phyloP scores from a whole-genome alignment of 306 rosid species.

The Ormosia semicastrata region DNA sequence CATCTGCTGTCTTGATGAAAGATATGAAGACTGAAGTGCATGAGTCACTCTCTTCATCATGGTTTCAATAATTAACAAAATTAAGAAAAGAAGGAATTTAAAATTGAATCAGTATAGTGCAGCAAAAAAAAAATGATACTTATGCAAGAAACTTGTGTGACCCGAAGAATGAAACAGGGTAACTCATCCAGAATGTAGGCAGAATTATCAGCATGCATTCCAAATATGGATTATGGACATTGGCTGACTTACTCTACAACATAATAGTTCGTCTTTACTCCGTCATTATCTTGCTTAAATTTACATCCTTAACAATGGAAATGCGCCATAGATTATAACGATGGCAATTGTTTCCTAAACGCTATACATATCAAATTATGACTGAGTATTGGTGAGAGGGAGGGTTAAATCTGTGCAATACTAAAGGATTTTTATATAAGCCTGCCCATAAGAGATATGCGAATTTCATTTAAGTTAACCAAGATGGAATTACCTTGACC shows the following conservation, averaged over 20 bases:
- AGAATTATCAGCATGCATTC: not conserved
- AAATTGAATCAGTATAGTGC: not conserved
- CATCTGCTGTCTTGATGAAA: not conserved
- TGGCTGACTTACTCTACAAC: not conserved
- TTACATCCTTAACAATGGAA: not conserved
- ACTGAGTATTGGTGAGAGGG: not conserved
- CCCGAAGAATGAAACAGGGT: not conserved
- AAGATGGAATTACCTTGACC: constrained; percentile 59
- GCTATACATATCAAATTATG: not conserved
- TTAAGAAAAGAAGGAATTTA: not conserved
- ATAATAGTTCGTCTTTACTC: not conserved
- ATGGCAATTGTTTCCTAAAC: not conserved
- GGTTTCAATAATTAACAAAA: not conserved
- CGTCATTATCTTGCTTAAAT: not conserved
- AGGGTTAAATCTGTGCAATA: not conserved
- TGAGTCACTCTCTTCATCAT: not conserved
- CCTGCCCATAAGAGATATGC: not conserved
- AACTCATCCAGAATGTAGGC: not conserved
- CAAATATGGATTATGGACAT: not conserved
- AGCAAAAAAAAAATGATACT: not conserved
- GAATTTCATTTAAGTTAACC: not conserved
- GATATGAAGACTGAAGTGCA: not conserved
- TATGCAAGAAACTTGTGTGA: not conserved
- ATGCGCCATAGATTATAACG: too few relatives aligned
- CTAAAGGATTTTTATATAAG: not conserved